Conservation (phyloP, 192 early-diverging fungal species). For the Dispira parvispora region DNA sequence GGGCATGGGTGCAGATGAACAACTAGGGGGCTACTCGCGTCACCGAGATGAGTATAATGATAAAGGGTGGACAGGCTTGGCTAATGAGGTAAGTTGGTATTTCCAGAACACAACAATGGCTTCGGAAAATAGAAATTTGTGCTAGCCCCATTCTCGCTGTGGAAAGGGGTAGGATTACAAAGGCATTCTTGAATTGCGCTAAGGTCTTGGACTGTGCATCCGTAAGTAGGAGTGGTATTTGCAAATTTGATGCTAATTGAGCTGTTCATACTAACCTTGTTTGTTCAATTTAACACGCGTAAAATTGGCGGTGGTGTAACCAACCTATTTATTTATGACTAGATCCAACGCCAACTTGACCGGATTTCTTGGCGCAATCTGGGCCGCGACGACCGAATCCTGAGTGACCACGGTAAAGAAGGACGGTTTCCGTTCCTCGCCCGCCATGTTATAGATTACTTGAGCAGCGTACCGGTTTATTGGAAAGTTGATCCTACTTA, state of each 20-base stretch:
- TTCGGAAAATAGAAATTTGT: too few relatives aligned
- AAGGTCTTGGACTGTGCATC: too few relatives aligned
- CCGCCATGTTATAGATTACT: conserved; percentile 42
- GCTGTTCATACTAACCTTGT: too few relatives aligned
- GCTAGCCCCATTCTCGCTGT: too few relatives aligned
- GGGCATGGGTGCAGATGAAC: conserved; percentile 89
- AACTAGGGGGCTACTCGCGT: conserved; percentile 80
- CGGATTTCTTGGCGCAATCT: conserved; percentile 79
- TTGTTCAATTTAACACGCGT: too few relatives aligned
- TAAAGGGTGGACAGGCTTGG: conserved; percentile 44
- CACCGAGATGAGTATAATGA: conserved; percentile 57
- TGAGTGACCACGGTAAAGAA: conserved; percentile 73
- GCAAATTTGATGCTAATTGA: too few relatives aligned
- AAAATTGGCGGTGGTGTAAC: too few relatives aligned
- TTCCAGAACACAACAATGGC: background rate
- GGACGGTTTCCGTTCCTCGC: conserved; percentile 75
- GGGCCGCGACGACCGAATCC: conserved; percentile 85
- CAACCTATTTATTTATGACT: background rate
- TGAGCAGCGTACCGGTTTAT: conserved; percentile 53
- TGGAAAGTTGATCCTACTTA: conserved; percentile 71
- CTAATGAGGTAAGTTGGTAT: conserved; percentile 30
- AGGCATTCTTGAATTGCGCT: too few relatives aligned
- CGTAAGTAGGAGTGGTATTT: too few relatives aligned
- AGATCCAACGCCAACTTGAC: conserved; percentile 53
- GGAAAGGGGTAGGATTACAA: too few relatives aligned